Base-by-base conservation (phyloP, 768 basidiomycete species). In the Xanthoconium stramineum region DNA sequence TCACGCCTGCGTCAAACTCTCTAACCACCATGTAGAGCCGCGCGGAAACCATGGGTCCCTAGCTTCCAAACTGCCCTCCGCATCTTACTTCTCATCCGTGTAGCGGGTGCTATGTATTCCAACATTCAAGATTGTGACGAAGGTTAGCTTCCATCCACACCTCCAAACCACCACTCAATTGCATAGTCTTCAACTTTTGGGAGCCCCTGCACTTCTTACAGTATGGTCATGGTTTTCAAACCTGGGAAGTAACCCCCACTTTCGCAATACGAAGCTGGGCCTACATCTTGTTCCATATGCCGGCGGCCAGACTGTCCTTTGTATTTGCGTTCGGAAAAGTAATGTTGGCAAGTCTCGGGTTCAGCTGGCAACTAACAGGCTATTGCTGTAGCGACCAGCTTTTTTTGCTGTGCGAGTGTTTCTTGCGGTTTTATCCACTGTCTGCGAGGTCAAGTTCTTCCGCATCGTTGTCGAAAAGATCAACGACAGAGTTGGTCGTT, bases 101-200 rank as follows among this genome's bases (percentile, higher is more conserved):
- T 94, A 32, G 74, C 83, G 28, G 86, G 82, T 1, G 97, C 94
- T 3, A 98, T 99, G 94, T 98, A 98, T 68, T 83, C 89, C 13
- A 93, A 93, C 61, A 91, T 96, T 53, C 84, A 86, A 65, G 97
- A 98, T 68, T 98, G 97, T 60, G 97, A 99, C 67, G 97, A 99
- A 83, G 94, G 96, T 94, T 51, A 58, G 65, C 50, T 35, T 47
- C 46, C 40, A 29, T 24, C 33, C 30, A 38, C 14, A 14, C 8
- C 13, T 36, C 3, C 28, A 50, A 38, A 39, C 0, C 30, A 43
- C 3, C 17, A 38, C 47, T 54, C 37, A 56, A 38, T 35, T n/a
- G 12, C 13, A 20, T 48, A 99, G 97, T 97, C 13, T 99, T 86
- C 81, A 99, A 99, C 74, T 99, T 97, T 72, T 98, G 93, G 93